Percentiles rank a stretch among this genome's conserved stretches.
Evolutionary conservation across 441 rosid genomes (phyloP).

Genomic region (Francoa sonchifolia): DNA sequence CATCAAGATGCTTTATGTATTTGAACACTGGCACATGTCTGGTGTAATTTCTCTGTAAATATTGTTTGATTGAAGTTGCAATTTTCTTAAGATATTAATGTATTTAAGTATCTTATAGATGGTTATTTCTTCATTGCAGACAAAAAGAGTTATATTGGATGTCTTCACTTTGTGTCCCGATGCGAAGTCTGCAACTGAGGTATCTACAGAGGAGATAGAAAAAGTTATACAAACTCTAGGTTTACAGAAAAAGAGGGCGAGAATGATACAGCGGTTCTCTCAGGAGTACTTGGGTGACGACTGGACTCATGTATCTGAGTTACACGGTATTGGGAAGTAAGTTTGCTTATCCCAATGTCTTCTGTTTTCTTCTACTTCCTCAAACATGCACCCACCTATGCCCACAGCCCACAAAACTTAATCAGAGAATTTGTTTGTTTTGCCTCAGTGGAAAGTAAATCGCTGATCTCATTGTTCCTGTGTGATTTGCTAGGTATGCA

Average conservation of each 20-base stretch:
- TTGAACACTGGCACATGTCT: too few species aligned
- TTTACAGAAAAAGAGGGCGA: conserved; percentile 42
- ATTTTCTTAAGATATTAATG: not conserved
- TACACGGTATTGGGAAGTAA: conserved; percentile 69
- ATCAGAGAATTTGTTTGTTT: too few species aligned
- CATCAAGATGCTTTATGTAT: too few species aligned
- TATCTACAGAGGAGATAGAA: conserved; percentile 23
- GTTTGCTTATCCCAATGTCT: conserved; percentile 10
- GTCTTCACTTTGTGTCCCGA: conserved; percentile 44
- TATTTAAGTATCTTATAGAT: not conserved
- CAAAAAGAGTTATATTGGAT: conserved; percentile 24
- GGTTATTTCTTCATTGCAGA: conserved; percentile 22
- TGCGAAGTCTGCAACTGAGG: conserved; percentile 41
- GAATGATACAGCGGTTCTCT: conserved; percentile 41
- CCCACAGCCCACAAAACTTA: too few species aligned
- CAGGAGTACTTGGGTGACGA: conserved; percentile 41
- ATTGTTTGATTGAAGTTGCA: too few species aligned
- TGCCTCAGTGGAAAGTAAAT: not conserved
- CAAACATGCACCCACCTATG: too few species aligned
- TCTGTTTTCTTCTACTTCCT: too few species aligned
- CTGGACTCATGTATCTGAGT: conserved; percentile 71
- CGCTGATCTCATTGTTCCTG: too few species aligned
- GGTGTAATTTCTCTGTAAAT: too few species aligned
- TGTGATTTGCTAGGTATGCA: conserved; percentile 41
- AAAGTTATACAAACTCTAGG: conserved; percentile 40